Base-by-base conservation (phyloP, 768 basidiomycete species). In the Boletus tomentosulus region DNA sequence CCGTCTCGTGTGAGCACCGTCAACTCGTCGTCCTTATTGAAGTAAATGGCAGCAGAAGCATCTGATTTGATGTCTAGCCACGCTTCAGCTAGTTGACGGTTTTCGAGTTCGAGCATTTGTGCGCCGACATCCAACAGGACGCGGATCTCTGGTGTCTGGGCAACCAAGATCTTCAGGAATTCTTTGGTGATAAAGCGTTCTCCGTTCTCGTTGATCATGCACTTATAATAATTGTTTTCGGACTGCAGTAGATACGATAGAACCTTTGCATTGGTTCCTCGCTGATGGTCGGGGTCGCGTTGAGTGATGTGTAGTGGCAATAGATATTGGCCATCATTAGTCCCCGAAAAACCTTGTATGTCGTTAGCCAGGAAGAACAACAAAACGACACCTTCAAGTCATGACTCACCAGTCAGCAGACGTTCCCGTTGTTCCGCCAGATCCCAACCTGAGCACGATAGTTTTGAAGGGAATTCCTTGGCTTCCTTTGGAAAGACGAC, bases 101-200 rank as follows among this genome's bases (percentile, higher is more conserved):
- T 81, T 25, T 66, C 62, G 52, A 77, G 65, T 43, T 83, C 80
- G 9, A 83, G 65, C 66, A 83, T 78, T 57, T 81, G 79, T 0
- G 79, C 79, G 3, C 79, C 80, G 19, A 81, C 77, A 52, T 81
- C 79, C 11, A 81, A 80, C 19, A 19, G 19, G 19, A 19, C 19
- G 19, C 19, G 19, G 19, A 19, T 19, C 19, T 19, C 19, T 19
- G 16, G 30, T 63, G 46, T 10, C 19, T 19, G 19, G 19, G 19
- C 19, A 19, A 19, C 19, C 19, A 19, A 19, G 19, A 1, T 19
- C 19, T 58, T 37, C 41, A 77, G 45, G 55, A 75, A 60, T 30
- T 67, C 53, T 4, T 47, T 39, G 7, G 64, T 61, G 8, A 63
- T 63, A 13, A 45, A 37, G 12, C 55, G 56, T 2, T 44, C 46